phyloP scores from a whole-genome alignment of 2,329 filamentous ascomycete species.

The Byssothecium circinans region DNA sequence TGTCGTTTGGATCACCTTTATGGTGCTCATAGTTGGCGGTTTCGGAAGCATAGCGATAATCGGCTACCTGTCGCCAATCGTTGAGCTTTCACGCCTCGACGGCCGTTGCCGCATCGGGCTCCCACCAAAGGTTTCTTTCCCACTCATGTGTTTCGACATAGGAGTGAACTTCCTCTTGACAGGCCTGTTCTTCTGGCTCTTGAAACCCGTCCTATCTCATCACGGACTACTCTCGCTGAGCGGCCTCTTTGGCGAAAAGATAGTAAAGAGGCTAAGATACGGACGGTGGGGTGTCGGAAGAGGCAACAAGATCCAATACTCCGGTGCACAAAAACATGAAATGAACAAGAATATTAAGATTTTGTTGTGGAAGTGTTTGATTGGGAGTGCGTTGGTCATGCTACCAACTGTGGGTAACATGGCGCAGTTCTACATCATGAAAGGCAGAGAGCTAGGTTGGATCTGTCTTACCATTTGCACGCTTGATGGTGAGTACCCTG shows the following conservation, averaged over 20 bases:
- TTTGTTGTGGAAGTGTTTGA: slow-evolving; percentile 28
- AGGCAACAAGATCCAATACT: slow-evolving; percentile 1
- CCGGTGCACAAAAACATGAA: background rate
- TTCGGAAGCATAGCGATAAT: slow-evolving; percentile 30
- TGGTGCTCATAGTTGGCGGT: slow-evolving; percentile 25
- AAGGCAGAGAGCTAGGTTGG: slow-evolving; percentile 42
- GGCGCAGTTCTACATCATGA: slow-evolving; percentile 30
- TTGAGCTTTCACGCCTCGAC: slow-evolving; percentile 30
- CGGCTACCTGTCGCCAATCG: slow-evolving; percentile 34
- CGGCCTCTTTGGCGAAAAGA: slow-evolving; percentile 5
- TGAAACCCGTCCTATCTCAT: slow-evolving; percentile 28
- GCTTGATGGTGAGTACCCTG: slow-evolving; percentile 39
- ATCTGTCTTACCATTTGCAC: slow-evolving; percentile 45
- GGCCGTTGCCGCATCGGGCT: slow-evolving; percentile 43
- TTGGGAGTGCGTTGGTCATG: slow-evolving; percentile 38
- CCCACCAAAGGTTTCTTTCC: slow-evolving; percentile 34
- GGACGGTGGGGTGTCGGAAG: background rate
- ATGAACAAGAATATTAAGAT: slow-evolving; percentile 21
- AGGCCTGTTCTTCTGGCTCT: slow-evolving; percentile 37
- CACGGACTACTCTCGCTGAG: slow-evolving; percentile 9
- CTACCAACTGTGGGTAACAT: slow-evolving; percentile 43
- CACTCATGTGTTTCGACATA: slow-evolving; percentile 42
- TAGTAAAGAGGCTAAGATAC: slow-evolving; percentile 1
- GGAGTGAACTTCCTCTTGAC: slow-evolving; percentile 41
- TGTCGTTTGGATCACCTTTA: slow-evolving; percentile 34